Conservation (phyloP, 2,329 filamentous ascomycete species). For the Coniochaeta ligniaria region DNA sequence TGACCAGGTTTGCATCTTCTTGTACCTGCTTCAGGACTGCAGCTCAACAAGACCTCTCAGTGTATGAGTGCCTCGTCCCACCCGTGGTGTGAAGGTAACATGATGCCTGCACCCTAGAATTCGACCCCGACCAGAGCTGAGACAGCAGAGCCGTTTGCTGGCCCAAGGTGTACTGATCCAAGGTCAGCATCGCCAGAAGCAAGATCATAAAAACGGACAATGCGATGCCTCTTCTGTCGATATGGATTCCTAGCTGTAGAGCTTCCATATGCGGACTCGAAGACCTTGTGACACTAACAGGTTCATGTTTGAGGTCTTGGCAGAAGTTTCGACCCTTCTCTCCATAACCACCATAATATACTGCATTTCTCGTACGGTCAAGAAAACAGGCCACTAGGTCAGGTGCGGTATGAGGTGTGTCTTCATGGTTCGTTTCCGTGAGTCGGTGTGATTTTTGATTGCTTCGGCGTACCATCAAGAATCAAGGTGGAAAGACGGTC, state of each 20-base stretch:
- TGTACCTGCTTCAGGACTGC: slow-evolving; percentile 12
- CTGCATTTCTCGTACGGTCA: neutral
- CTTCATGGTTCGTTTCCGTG: neutral
- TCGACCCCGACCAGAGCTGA: neutral
- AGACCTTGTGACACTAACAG: neutral
- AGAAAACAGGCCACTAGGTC: neutral
- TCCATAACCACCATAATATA: neutral
- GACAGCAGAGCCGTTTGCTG: neutral
- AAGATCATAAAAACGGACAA: neutral
- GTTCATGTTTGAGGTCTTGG: neutral
- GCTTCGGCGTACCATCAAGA: neutral
- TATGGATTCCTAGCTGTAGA: neutral
- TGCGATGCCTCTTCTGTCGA: neutral
- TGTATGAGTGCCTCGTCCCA: slow-evolving; percentile 7
- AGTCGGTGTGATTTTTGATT: neutral
- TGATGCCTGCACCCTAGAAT: neutral
- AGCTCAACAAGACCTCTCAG: neutral
- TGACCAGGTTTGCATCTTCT: slow-evolving; percentile 14
- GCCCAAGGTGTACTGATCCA: neutral
- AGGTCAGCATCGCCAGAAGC: neutral
- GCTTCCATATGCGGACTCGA: neutral
- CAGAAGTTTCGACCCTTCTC: neutral
- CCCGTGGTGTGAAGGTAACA: slow-evolving; percentile 8
- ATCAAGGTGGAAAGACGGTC: slow-evolving; percentile 17
- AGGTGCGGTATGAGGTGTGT: neutral